Conservation (phyloP, 192 early-diverging fungal genomes). For the Linnemannia hyalina region DNA sequence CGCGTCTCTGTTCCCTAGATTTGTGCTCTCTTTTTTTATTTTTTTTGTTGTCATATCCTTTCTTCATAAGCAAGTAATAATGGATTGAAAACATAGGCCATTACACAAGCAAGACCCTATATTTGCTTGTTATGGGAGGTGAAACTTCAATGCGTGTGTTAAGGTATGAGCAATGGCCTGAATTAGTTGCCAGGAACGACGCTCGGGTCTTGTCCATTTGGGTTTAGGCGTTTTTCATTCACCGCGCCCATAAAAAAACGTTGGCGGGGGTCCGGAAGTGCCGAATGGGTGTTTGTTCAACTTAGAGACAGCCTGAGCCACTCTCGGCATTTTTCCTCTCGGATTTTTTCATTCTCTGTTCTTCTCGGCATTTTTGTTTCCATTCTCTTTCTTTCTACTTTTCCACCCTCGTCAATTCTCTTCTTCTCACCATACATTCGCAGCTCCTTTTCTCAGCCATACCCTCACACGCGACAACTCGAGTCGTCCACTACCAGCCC, state of each 20-base stretch:
- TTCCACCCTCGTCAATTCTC: neutral
- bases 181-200: neutral
- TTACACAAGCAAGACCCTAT: no score
- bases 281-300: neutral
- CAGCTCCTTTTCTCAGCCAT: neutral
- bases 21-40: no score
- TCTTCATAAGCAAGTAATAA: no score
- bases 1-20: no score
- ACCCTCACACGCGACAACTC: neutral
- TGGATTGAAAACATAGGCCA: no score
- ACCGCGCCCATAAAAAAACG: neutral
- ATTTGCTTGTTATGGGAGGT: neutral
- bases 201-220: neutral
- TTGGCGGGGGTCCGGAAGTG: neutral
- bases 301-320: neutral
- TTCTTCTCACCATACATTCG: no score
- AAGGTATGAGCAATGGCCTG: neutral
- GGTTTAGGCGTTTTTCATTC: neutral
- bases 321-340: neutral
- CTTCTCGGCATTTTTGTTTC: neutral
- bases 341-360: neutral
- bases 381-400: neutral
- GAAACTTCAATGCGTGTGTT: neutral
- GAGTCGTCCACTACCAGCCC: neutral
- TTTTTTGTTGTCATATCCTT: no score